A percentile compares a stretch with the other conserved stretches of the same genome.
Evolutionary conservation across 129 eudicot species (phyloP).

Genomic region (Helianthus annuus): DNA sequence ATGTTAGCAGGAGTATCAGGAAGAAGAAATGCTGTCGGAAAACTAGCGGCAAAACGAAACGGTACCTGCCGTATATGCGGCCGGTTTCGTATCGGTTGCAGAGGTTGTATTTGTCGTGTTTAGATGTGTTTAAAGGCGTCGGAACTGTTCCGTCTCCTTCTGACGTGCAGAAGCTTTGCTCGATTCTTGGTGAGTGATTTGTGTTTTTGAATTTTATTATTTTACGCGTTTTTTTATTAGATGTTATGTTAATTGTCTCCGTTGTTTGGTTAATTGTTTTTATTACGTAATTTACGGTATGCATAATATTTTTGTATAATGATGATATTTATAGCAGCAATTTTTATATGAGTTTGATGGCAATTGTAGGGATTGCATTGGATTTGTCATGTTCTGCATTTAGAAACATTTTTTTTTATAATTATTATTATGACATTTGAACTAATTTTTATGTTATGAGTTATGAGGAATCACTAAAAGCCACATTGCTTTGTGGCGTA

Average conservation of each 20-base stretch:
- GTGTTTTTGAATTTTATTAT: neutral
- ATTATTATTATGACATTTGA: neutral
- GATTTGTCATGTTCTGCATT: neutral
- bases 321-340: too few relatives aligned
- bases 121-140: slow-evolving; percentile 54
- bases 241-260: neutral
- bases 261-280: neutral
- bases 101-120: slow-evolving; percentile 48
- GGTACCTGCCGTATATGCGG: slow-evolving; percentile 18
- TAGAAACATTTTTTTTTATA: neutral
- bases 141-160: slow-evolving; percentile 60
- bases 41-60: slow-evolving; percentile 14
- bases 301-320: too few relatives aligned
- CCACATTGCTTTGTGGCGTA: neutral
- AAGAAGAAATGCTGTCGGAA: slow-evolving; percentile 48
- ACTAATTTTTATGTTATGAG: neutral
- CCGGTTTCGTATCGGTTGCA: slow-evolving; percentile 45
- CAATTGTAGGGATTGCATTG: neutral
- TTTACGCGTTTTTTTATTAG: too few relatives aligned
- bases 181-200: slow-evolving; percentile 54
- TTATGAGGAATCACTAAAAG: neutral
- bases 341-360: too few relatives aligned
- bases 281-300: too few relatives aligned
- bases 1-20: slow-evolving; percentile 39
- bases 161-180: slow-evolving; percentile 52